Percentiles rank a stretch among this genome's conserved stretches.
These are phyloP conservation scores for Papilionanthe hybrid DNA, from an alignment of 116 monocot genomes.

Conservation along the genomic window DNA sequence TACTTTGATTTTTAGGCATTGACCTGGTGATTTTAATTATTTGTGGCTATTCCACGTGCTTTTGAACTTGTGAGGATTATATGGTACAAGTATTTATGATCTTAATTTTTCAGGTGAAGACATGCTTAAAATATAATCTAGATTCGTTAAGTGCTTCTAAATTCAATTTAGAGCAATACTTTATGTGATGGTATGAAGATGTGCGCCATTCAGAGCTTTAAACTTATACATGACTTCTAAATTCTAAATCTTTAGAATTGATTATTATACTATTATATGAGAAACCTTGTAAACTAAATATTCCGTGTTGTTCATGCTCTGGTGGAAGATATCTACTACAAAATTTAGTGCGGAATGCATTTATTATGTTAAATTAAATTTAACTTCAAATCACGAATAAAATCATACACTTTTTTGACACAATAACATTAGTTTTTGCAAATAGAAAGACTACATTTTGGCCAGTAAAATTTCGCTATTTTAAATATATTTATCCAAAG, in stretches of 20 bases:
- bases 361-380: neutral
- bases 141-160: neutral
- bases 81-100: neutral
- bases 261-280: neutral
- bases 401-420: neutral
- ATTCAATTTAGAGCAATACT: neutral
- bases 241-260: neutral
- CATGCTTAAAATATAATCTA: neutral
- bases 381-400: neutral
- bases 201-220: neutral
- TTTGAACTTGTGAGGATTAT: too few species aligned
- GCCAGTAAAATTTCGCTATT: neutral
- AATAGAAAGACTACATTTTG: neutral
- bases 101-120: neutral
- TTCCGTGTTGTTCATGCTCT: neutral
- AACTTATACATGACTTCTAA: neutral
- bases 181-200: neutral
- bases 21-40: neutral
- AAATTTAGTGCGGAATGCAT: neutral
- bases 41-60: neutral
- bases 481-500: neutral
- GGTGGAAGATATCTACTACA: neutral
- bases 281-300: neutral
- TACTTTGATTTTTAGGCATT: neutral
- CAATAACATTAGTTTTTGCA: neutral